Evolutionary conservation across 306 rosid species (phyloP), one percentile per base, ranked within the genome.

Genomic region (Castanea crenata): DNA sequence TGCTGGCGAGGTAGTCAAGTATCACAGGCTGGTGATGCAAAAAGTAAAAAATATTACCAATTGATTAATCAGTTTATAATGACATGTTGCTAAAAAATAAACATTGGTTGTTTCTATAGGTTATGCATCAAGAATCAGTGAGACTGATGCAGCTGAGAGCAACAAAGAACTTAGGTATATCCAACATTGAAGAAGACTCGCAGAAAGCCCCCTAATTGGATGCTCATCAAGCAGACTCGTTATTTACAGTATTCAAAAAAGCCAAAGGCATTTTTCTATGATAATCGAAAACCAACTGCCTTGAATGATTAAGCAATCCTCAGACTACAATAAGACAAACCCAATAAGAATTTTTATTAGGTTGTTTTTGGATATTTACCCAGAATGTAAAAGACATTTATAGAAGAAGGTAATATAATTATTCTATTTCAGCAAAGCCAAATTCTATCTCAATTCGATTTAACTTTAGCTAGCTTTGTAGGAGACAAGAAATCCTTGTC

Each of bases 1-100:
- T 96, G 97, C 99, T 96, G 23, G 99, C 99, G 18, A 96, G 97
- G 88, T 96, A 96, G 80, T 96, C 99, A 29, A 96, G 98, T 76
- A 96, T 96, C 86, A 96, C 99, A 80, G 99, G 96, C 99, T 96
- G 92, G 85, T 32, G 49, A 65, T 62, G 75, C 86, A 82, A 54
- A 74, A 76, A 76, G 56, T 54, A 87, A 78, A 44, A 61, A 59
- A 78, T 23, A 74, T 44, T 64, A 85, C 64, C 76, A 80, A 73
- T 78, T 71, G 80, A 59, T 56, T 4, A 79, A 73, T 51, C 51
- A 61, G 75, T 71, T 71, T 55, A 81, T 23, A 74, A 55, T 38
- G 51, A 29, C 65, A 73, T 52, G 16, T 19, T 52, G 51, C 73
- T 76, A 55, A 54, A 4, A 27, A 74, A 52, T 7, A 71, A 78